A percentile compares a stretch with the other conserved stretches of the same genome.
Conservation (phyloP, 768 basidiomycete genomes). For the Gloeophyllum trabeum region DNA sequence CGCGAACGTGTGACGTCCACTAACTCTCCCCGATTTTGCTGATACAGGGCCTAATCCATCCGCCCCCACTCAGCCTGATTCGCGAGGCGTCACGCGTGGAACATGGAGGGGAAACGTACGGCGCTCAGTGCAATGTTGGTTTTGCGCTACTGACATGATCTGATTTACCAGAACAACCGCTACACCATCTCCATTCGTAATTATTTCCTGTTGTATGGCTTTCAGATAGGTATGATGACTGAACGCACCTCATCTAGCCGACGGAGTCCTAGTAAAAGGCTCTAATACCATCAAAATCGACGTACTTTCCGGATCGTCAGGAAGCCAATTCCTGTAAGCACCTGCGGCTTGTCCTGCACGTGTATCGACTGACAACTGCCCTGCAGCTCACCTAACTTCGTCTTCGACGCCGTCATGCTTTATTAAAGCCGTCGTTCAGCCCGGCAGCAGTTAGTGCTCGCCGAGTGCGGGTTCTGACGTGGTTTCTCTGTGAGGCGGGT, state of each 20-base stretch:
- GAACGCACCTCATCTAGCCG: background rate
- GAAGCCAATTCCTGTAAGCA: background rate
- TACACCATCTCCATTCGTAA: background rate
- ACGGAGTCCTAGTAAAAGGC: background rate
- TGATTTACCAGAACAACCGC: background rate
- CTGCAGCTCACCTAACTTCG: background rate
- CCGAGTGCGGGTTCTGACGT: too few species aligned
- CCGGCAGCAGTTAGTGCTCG: background rate
- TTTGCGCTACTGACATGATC: too few species aligned
- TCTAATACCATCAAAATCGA: background rate
- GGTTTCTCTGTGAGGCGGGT: too few species aligned
- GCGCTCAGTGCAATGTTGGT: background rate
- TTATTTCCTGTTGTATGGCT: background rate
- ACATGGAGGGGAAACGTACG: background rate
- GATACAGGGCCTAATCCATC: background rate
- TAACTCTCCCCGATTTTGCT: too few species aligned
- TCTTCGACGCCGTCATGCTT: background rate
- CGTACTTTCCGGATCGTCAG: background rate
- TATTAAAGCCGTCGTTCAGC: too few species aligned
- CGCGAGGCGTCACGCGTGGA: background rate
- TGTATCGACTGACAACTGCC: background rate
- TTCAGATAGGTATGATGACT: background rate
- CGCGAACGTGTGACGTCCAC: too few species aligned
- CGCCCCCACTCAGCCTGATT: background rate
- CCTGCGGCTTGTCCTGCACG: background rate